Base-by-base conservation (phyloP, 1,139 yeast species). In the Saccharomyces pastorianus region DNA sequence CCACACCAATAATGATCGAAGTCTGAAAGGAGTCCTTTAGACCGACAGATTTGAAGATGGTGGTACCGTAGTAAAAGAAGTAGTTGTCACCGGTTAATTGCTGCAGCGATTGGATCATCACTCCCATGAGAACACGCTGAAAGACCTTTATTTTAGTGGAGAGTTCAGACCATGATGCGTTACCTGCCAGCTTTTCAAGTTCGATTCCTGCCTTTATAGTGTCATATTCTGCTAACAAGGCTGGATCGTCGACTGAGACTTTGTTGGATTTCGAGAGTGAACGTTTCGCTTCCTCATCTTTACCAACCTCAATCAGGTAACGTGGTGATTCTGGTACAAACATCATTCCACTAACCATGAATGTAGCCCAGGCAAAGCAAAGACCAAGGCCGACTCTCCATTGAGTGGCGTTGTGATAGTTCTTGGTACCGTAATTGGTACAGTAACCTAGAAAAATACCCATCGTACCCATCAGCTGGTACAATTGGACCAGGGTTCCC, bases 301-400 rank as follows among this genome's bases (percentile, higher is more conserved):
- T 72, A 57, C 75, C 80, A 52, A 69, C 72, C 56, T 80, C 77
- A 58, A 83, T 76, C 69, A 78, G 78, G 73, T 72, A 85, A 72
- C 93, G 79, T 62, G 93, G 89, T 49, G 90, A 81, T 71, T 85
- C 93, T 55, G 93, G 93, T 72, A 84, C 78, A 64, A 82, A 73
- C 53, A 76, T 61, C 81, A 84, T 80, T 66, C 86, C 90, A 50
- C 67, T 57, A 49, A 72, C 58, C 59, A 74, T 65, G 44, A 73
- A 55, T 49, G 65, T 49, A 23, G 76, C 74, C 74, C 76, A 75
- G 52, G 67, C 64, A 62, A 76, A 73, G 55, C 73, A 71, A 48
- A 76, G 60, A 59, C 84, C 84, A 64, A 81, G 71, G 51, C 81
- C 82, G 58, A 80, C 74, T 76, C 84, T 78, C 79, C 83, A 81